Percentiles rank a stretch among this genome's conserved stretches.
phyloP scores from a whole-genome alignment of 805 yeast species.

The Pichia gijzeniarum region DNA sequence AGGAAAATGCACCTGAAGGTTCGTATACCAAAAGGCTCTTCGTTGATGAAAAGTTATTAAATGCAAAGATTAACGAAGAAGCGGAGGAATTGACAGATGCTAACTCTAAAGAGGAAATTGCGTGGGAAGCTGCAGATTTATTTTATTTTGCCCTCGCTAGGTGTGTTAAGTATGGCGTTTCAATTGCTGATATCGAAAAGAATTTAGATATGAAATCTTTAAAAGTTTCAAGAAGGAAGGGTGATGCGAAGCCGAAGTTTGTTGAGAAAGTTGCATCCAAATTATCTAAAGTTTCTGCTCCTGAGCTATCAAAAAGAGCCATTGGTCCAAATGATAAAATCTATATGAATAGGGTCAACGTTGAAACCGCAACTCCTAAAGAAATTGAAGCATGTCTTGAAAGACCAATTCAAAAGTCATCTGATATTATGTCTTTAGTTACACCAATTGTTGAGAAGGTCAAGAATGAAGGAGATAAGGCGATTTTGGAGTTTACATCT shows the following conservation, averaged over 20 bases:
- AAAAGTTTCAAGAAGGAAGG: conserved; percentile 88
- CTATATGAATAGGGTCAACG: conserved; percentile 45
- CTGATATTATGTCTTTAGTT: conserved; percentile 88
- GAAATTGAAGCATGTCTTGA: conserved; percentile 59
- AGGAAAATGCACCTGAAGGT: conserved; percentile 71
- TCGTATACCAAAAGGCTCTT: conserved; percentile 92
- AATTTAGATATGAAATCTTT: conserved; percentile 77
- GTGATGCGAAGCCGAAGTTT: conserved; percentile 90
- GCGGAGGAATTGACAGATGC: conserved; percentile 95
- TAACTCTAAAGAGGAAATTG: conserved; percentile 51
- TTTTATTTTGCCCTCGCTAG: conserved; percentile 48
- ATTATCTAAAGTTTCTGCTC: not conserved
- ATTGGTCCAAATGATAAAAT: conserved; percentile 34
- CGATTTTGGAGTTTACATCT: conserved; percentile 80
- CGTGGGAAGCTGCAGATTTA: conserved; percentile 98
- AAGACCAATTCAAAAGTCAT: conserved; percentile 93
- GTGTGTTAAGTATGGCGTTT: conserved; percentile 66
- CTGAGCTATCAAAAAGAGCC: conserved; percentile 14
- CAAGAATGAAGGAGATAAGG: conserved; percentile 72
- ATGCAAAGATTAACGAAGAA: conserved; percentile 90
- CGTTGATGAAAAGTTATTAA: conserved; percentile 64
- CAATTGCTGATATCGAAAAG: conserved; percentile 72
- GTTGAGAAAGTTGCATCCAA: conserved; percentile 22
- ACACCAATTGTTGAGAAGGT: conserved; percentile 84
- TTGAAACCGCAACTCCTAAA: conserved; percentile 32